A percentile compares a stretch with the other conserved stretches of the same genome.
Conservation (phyloP, 179 eudicot species). For the Kewa caespitosa region DNA sequence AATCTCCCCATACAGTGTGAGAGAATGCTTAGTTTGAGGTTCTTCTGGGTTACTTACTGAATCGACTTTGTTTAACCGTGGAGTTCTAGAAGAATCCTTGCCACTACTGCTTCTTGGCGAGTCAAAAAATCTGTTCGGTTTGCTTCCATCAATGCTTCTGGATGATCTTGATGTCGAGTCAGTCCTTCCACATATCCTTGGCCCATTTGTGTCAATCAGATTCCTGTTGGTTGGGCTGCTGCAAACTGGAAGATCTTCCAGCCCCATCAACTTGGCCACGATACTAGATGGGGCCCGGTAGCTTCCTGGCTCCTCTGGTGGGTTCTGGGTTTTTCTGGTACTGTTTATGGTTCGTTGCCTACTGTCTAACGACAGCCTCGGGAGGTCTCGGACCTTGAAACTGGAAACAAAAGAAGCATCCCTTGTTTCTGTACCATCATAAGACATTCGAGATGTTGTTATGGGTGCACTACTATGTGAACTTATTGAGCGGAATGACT, state of each 20-base stretch:
- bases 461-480: conserved; percentile 27
- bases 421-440: conserved; percentile 34
- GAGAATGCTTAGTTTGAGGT: conserved; percentile 23
- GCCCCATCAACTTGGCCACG: conserved; percentile 46
- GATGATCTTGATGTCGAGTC: conserved; percentile 35
- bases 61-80: conserved; percentile 15
- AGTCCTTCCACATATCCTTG: conserved; percentile 5
- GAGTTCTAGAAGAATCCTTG: conserved; percentile 25
- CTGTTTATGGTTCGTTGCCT: conserved; percentile 22
- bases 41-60: conserved; percentile 27
- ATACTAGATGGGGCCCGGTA: conserved; percentile 35
- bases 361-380: conserved; percentile 42
- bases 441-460: conserved; percentile 28
- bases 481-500: conserved; percentile 28
- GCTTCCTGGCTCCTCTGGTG: conserved; percentile 33
- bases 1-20: conserved; percentile 36
- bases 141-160: conserved; percentile 30
- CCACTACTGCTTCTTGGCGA: conserved; percentile 27
- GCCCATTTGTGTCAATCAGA: conserved; percentile 6
- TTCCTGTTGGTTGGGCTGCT: conserved; percentile 10
- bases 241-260: conserved; percentile 31
- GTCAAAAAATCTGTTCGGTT: conserved; percentile 19
- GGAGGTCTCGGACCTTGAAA: conserved; percentile 34
- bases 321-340: not conserved
- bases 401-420: conserved; percentile 10